phyloP scores from a whole-genome alignment of 2,329 filamentous ascomycete genomes.

The Aspergillus pseudoviridinutans region DNA sequence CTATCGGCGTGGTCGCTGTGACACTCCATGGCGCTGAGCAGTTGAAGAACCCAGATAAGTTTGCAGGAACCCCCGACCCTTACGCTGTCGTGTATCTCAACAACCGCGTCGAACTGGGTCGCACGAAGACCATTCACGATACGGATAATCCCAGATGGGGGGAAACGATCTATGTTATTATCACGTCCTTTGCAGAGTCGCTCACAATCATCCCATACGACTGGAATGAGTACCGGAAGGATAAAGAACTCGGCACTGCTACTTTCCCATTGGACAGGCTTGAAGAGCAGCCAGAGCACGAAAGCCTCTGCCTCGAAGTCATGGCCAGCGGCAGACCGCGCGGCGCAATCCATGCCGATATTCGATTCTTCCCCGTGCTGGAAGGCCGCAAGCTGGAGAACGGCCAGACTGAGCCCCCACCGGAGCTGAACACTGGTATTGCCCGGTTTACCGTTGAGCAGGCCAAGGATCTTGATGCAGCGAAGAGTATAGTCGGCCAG shows the following conservation, averaged over 20 bases:
- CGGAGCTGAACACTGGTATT: conserved; percentile 90
- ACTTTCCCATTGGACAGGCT: conserved; percentile 81
- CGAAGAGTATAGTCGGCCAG: conserved; percentile 84
- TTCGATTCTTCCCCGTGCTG: conserved; percentile 94
- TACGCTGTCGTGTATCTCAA: conserved; percentile 85
- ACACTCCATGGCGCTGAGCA: conserved; percentile 88
- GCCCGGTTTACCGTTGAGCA: conserved; percentile 90
- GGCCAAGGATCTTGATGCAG: conserved; percentile 90
- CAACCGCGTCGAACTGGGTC: conserved; percentile 72
- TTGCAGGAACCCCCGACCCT: conserved; percentile 85
- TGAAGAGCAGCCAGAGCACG: conserved; percentile 70
- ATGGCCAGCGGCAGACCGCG: conserved; percentile 78
- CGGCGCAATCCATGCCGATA: conserved; percentile 73
- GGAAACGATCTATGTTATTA: conserved; percentile 91
- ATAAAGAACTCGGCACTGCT: conserved; percentile 86
- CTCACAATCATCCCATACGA: conserved; percentile 84
- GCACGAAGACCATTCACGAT: conserved; percentile 83
- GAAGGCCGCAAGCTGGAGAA: conserved; percentile 63
- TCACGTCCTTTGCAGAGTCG: conserved; percentile 84
- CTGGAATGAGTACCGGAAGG: conserved; percentile 93
- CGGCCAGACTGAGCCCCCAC: conserved; percentile 73
- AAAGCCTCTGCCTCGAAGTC: conserved; percentile 82
- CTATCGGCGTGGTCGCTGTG: conserved; percentile 87
- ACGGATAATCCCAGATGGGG: conserved; percentile 89
- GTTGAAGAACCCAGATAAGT: conserved; percentile 92